Percentiles rank a stretch among this genome's conserved stretches.
Conservation (phyloP, 495 filamentous ascomycete species). For the Aspergillus steynii region DNA sequence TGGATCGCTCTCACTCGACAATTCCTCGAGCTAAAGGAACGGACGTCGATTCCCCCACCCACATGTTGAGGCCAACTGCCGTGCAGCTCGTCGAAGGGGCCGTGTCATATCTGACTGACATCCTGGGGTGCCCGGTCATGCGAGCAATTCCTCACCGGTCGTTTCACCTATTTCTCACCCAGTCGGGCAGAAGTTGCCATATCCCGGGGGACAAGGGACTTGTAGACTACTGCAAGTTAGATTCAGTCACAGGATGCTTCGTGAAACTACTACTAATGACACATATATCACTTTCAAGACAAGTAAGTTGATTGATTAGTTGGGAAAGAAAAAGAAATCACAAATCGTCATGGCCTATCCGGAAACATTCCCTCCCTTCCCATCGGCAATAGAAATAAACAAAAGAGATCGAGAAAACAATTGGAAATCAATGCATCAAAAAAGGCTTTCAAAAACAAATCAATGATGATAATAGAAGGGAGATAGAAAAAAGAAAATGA, state of each 20-base stretch:
- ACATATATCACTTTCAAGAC: constrained; percentile 22
- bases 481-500: constrained; percentile 17
- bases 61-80: not conserved
- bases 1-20: not conserved
- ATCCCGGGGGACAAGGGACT: constrained; percentile 23
- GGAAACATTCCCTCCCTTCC: constrained; percentile 35
- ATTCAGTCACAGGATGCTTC: constrained; percentile 22
- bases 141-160: not conserved
- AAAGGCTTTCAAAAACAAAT: constrained; percentile 31
- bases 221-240: constrained; percentile 26
- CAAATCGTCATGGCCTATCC: constrained; percentile 38
- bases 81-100: not conserved
- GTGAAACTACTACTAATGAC: constrained; percentile 32
- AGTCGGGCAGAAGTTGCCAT: not conserved
- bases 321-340: constrained; percentile 24
- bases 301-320: constrained; percentile 27
- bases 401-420: constrained; percentile 26
- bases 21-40: too few species aligned
- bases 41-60: too few species aligned
- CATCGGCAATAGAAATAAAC: constrained; percentile 32
- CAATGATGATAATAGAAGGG: constrained; percentile 15
- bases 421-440: constrained; percentile 36
- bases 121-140: not conserved
- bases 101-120: not conserved
- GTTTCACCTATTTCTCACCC: not conserved